phyloP scores from a whole-genome alignment of 2,329 filamentous ascomycete genomes.

The Diplodia seriata region DNA sequence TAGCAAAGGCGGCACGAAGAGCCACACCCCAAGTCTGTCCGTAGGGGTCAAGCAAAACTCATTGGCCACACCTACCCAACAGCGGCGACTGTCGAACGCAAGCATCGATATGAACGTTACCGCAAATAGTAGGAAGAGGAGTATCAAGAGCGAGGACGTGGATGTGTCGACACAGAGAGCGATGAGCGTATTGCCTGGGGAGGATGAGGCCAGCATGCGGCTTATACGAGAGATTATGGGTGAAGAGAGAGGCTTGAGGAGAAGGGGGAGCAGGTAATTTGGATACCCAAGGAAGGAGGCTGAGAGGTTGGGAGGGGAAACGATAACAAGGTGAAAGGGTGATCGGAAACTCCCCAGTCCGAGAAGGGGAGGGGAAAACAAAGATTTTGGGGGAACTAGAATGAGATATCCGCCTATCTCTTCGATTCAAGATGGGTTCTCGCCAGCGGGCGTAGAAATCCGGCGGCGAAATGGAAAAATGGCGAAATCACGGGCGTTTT shows the following conservation, averaged over 20 bases:
- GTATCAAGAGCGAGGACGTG: conserved; percentile 37
- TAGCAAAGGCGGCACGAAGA: conserved; percentile 37
- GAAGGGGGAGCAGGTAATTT: conserved; percentile 31
- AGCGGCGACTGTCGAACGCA: conserved; percentile 33
- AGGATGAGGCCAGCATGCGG: conserved; percentile 42
- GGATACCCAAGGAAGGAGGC: neutral
- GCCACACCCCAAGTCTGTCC: conserved; percentile 35
- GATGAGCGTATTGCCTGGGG: conserved; percentile 36
- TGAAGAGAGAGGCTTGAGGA: conserved; percentile 43
- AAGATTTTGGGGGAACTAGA: neutral
- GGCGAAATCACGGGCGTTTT: conserved; percentile 13
- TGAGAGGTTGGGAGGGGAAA: neutral
- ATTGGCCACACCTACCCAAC: conserved; percentile 5
- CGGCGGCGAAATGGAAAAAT: conserved; percentile 21
- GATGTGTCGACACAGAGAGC: conserved; percentile 44
- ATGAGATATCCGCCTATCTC: conserved; percentile 10
- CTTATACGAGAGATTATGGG: conserved; percentile 44
- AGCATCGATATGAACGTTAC: conserved; percentile 10
- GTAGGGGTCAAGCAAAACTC: neutral
- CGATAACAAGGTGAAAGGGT: neutral
- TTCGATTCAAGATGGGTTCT: conserved; percentile 3
- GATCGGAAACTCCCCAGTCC: too few species aligned
- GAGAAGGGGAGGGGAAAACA: neutral
- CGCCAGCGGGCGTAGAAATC: neutral
- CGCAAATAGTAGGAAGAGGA: conserved; percentile 33